Conservation (phyloP, 495 filamentous ascomycete species). For the Entonaema liquescens region DNA sequence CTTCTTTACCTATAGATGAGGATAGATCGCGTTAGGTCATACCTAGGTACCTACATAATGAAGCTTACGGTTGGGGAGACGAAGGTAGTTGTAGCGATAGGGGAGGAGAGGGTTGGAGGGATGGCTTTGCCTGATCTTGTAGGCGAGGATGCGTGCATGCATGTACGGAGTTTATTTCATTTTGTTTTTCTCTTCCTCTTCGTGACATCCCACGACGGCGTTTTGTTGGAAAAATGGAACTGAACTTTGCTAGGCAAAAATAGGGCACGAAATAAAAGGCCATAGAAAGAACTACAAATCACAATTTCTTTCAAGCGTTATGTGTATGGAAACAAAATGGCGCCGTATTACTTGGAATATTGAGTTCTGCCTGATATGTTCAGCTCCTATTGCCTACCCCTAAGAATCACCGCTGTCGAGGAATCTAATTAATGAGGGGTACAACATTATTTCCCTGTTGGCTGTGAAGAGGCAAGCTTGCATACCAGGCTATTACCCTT, state of each 20-base stretch:
- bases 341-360: neutral
- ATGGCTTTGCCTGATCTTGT: neutral
- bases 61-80: neutral
- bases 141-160: slow-evolving; percentile 9
- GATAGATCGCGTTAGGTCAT: neutral
- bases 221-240: slow-evolving; percentile 25
- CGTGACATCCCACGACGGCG: slow-evolving; percentile 9
- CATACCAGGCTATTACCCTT: neutral
- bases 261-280: slow-evolving; percentile 1
- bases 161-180: slow-evolving; percentile 10
- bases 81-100: neutral
- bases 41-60: slow-evolving; percentile 4
- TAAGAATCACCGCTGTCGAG: too few relatives aligned
- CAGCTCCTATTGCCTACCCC: too few relatives aligned
- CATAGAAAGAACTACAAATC: neutral
- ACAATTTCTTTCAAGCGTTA: neutral
- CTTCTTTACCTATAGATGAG: neutral
- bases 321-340: too few relatives aligned
- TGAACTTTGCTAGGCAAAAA: slow-evolving; percentile 5
- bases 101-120: too few relatives aligned
- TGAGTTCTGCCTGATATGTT: too few relatives aligned
- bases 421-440: neutral
- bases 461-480: too few relatives aligned
- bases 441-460: neutral
- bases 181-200: neutral